Evolutionary conservation across 2,329 filamentous ascomycete genomes (phyloP).

Genomic region (Phialophora expanda): DNA sequence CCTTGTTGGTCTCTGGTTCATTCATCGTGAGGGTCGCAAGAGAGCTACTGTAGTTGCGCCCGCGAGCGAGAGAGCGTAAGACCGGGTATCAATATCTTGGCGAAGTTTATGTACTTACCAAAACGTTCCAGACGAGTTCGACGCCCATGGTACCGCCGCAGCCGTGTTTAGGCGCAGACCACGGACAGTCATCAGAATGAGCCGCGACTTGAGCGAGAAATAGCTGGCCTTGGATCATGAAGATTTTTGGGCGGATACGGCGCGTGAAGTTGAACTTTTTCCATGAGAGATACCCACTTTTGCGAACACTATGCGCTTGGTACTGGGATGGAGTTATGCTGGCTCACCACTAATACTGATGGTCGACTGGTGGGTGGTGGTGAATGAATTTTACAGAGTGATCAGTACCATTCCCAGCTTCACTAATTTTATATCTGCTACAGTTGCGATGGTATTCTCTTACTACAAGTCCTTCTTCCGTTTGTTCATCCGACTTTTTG

Average conservation of each 20-base stretch:
- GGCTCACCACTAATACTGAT: background rate
- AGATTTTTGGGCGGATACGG: background rate
- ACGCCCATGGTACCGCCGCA: conserved; percentile 29
- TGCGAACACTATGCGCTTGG: conserved; percentile 1
- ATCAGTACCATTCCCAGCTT: background rate
- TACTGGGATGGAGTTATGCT: conserved; percentile 4
- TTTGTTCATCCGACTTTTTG: background rate
- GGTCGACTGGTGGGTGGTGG: background rate
- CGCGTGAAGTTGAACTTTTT: background rate
- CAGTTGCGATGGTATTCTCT: background rate
- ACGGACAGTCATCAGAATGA: background rate
- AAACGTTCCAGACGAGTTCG: conserved; percentile 17
- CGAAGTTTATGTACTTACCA: conserved; percentile 17
- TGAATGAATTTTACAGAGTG: background rate
- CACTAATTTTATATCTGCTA: background rate
- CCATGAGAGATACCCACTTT: conserved; percentile 19
- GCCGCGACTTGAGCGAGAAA: background rate
- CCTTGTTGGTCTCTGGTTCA: conserved; percentile 52
- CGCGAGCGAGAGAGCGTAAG: conserved; percentile 26
- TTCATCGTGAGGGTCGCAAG: conserved; percentile 35
- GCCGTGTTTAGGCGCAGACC: conserved; percentile 22
- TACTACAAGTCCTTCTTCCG: background rate
- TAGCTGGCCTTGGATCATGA: conserved; percentile 7
- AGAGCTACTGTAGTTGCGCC: conserved; percentile 14
- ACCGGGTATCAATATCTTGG: background rate